Conservation (phyloP, 2,329 filamentous ascomycete genomes). For the Penicillium sp. region DNA sequence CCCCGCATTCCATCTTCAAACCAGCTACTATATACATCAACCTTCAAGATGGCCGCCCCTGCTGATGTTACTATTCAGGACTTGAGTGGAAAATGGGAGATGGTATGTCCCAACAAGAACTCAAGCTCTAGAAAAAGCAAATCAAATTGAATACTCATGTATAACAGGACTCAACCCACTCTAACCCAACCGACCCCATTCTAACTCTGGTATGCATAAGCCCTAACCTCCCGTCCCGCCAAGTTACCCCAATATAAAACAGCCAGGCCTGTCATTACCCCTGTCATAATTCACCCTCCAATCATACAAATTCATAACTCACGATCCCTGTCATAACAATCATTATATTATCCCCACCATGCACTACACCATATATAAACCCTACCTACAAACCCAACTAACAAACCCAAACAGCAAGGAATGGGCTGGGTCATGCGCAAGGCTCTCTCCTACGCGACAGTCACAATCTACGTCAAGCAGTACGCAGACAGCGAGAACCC, state of each 20-base stretch:
- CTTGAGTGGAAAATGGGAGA: constrained; percentile 66
- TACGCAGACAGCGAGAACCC: constrained; percentile 44
- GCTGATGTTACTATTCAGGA: constrained; percentile 63
- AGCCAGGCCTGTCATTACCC: background rate
- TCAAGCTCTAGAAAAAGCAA: background rate
- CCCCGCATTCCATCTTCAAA: constrained; percentile 15
- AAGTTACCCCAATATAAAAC: background rate
- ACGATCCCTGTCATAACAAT: background rate
- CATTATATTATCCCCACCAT: background rate
- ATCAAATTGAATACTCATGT: background rate
- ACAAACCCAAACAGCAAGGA: constrained; percentile 53
- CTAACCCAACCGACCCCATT: constrained; percentile 64
- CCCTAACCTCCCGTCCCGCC: background rate
- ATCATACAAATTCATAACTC: background rate
- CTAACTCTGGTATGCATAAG: constrained; percentile 55
- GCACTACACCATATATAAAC: background rate
- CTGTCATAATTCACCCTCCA: background rate
- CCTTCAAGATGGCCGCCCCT: constrained; percentile 66
- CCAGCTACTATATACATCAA: background rate
- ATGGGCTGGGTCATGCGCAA: constrained; percentile 71
- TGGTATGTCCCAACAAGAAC: constrained; percentile 52
- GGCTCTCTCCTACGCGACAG: constrained; percentile 64
- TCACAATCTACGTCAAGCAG: constrained; percentile 64
- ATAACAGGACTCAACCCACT: constrained; percentile 69
- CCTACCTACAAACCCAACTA: constrained; percentile 5